Conservation (phyloP, 2,329 filamentous ascomycete genomes). For the Aspergillus thermomutatus region DNA sequence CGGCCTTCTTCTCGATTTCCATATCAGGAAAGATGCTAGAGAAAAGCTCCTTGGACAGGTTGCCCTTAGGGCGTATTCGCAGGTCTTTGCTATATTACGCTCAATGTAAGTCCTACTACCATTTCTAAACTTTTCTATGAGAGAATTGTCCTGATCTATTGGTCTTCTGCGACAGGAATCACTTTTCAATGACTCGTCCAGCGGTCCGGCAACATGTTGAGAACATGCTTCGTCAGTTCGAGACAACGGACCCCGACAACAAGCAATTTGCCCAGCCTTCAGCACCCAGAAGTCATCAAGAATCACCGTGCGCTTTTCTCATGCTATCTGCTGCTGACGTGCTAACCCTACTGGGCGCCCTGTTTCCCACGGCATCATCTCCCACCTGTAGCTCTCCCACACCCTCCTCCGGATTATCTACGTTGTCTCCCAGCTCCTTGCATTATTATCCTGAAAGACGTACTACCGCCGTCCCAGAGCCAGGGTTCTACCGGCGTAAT, state of each 20-base stretch:
- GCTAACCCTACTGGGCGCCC: constrained; percentile 72
- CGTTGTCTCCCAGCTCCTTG: constrained; percentile 17
- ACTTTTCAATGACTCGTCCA: constrained; percentile 34
- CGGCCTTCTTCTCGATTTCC: constrained; percentile 75
- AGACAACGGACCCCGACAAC: constrained; percentile 7
- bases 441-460: constrained; percentile 20
- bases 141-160: background rate
- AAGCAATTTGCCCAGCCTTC: constrained; percentile 42
- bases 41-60: constrained; percentile 72
- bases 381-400: constrained; percentile 26
- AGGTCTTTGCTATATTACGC: constrained; percentile 72
- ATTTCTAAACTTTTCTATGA: background rate
- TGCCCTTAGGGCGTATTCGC: constrained; percentile 72
- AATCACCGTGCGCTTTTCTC: constrained; percentile 58
- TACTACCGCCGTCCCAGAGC: constrained; percentile 20
- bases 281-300: constrained; percentile 48
- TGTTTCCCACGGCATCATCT: constrained; percentile 60
- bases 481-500: constrained; percentile 32
- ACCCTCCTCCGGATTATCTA: constrained; percentile 22
- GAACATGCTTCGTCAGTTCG: constrained; percentile 36
- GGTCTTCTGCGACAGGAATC: constrained; percentile 23
- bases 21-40: constrained; percentile 86
- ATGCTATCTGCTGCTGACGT: constrained; percentile 78
- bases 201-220: constrained; percentile 34
- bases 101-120: constrained; percentile 55